Evolutionary conservation across 371 early-diverging fungal species (phyloP).

Genomic region (Lichtheimia corymbifera): DNA sequence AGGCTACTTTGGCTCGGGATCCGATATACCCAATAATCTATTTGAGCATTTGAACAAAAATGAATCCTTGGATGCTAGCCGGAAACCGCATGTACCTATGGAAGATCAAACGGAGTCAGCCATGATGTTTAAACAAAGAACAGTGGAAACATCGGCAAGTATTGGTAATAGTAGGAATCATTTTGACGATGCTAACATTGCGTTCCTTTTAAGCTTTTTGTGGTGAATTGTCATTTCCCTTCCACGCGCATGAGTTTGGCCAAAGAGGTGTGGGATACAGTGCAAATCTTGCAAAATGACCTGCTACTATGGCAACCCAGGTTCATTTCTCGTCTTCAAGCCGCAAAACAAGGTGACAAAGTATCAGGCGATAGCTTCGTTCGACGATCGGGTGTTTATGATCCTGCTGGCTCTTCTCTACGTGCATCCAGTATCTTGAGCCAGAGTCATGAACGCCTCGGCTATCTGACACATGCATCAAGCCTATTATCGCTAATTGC

Average conservation of each 20-base stretch:
- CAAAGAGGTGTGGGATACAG: slow-evolving; percentile 61
- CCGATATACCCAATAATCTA: slow-evolving; percentile 37
- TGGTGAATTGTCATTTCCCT: slow-evolving; percentile 70
- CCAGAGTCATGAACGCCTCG: slow-evolving; percentile 36
- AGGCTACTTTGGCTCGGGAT: slow-evolving; percentile 36
- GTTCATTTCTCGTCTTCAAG: slow-evolving; percentile 22
- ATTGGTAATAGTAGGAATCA: background rate
- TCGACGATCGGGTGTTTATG: background rate
- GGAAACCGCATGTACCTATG: slow-evolving; percentile 50
- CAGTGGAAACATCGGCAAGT: slow-evolving; percentile 64
- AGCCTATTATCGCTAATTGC: slow-evolving; percentile 38
- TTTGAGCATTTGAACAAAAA: slow-evolving; percentile 38
- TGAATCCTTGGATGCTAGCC: slow-evolving; percentile 46
- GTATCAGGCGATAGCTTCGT: background rate
- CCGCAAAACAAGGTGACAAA: background rate
- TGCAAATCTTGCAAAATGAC: slow-evolving; percentile 74
- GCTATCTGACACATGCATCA: slow-evolving; percentile 7
- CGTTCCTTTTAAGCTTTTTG: slow-evolving; percentile 47
- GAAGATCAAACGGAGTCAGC: slow-evolving; percentile 65
- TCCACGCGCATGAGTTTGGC: slow-evolving; percentile 57
- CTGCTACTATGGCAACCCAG: slow-evolving; percentile 65
- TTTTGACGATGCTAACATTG: background rate
- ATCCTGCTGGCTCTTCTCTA: background rate
- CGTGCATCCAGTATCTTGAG: slow-evolving; percentile 29
- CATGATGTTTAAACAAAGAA: slow-evolving; percentile 64